Percentiles rank a stretch among this genome's conserved stretches.
Conservation (phyloP, 176 grass and related monocot species). For the Paspalum vaginatum region DNA sequence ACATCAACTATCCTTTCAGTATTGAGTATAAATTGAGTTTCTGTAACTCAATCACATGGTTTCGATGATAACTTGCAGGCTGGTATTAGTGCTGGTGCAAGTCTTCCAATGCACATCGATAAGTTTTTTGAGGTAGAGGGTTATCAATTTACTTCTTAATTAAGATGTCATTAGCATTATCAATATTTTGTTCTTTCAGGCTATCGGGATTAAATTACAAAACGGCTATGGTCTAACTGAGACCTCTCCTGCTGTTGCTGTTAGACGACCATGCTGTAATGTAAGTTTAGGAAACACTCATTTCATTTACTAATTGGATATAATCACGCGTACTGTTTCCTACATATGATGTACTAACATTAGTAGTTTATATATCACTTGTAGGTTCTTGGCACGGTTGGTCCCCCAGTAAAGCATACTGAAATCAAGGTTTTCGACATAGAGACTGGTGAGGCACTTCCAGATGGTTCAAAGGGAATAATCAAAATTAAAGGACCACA, state of each 20-base stretch:
- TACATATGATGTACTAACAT: conserved; percentile 26
- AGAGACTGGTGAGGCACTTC: conserved; percentile 58
- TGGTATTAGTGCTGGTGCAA: conserved; percentile 92
- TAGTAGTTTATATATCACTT: conserved; percentile 24
- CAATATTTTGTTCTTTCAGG: conserved; percentile 61
- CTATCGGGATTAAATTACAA: conserved; percentile 84
- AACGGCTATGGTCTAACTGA: conserved; percentile 98
- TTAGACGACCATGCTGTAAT: conserved; percentile 78
- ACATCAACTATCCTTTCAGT: conserved; percentile 14
- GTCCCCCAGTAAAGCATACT: conserved; percentile 72
- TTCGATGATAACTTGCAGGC: conserved; percentile 74
- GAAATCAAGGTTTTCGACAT: conserved; percentile 83
- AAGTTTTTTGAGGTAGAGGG: conserved; percentile 90
- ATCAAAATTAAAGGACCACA: conserved; percentile 85
- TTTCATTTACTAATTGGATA: background rate
- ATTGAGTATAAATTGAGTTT: conserved; percentile 21
- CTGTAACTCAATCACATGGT: conserved; percentile 39
- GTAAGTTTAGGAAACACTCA: conserved; percentile 45
- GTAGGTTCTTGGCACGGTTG: conserved; percentile 95
- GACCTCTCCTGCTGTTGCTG: conserved; percentile 85
- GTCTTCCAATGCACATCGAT: conserved; percentile 83
- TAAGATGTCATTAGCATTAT: conserved; percentile 22
- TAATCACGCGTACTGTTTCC: background rate
- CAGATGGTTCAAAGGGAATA: conserved; percentile 91
- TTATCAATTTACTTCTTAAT: conserved; percentile 22